A percentile compares a stretch with the other conserved stretches of the same genome.
phyloP scores from a whole-genome alignment of 2,329 filamentous ascomycete species.

The Cercospora sesami region DNA sequence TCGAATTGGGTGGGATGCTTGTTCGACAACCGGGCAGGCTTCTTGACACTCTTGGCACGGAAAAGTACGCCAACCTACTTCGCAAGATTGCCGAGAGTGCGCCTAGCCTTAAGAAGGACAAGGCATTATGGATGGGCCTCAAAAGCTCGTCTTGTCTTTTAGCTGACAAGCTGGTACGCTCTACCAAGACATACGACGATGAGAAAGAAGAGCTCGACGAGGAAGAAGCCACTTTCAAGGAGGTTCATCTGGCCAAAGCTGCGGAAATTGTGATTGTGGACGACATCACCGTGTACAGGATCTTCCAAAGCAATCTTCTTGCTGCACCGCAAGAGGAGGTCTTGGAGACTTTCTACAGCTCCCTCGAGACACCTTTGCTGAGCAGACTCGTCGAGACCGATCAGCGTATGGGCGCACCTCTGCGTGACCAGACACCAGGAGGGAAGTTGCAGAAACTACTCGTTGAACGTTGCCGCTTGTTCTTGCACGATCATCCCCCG shows the following conservation, averaged over 20 bases:
- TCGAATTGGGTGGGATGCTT: constrained; percentile 81
- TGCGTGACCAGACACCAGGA: constrained; percentile 67
- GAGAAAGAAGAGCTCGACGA: constrained; percentile 45
- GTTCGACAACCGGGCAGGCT: constrained; percentile 80
- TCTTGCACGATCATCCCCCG: constrained; percentile 77
- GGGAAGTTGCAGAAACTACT: constrained; percentile 74
- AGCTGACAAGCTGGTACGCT: constrained; percentile 72
- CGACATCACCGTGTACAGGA: constrained; percentile 82
- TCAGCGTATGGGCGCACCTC: constrained; percentile 66
- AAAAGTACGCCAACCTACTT: constrained; percentile 84
- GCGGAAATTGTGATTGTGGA: constrained; percentile 75
- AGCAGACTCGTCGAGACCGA: constrained; percentile 78
- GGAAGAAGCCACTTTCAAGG: constrained; percentile 59
- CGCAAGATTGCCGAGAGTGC: constrained; percentile 76
- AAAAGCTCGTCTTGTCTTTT: constrained; percentile 74
- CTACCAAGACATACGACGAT: constrained; percentile 54
- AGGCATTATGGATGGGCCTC: constrained; percentile 73
- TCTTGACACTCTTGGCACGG: constrained; percentile 74
- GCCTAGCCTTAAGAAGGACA: constrained; percentile 71
- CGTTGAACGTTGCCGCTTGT: constrained; percentile 83
- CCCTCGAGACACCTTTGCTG: constrained; percentile 74
- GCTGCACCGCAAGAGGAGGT: constrained; percentile 87
- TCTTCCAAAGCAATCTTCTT: constrained; percentile 82
- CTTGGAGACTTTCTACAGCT: constrained; percentile 80
- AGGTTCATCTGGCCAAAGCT: constrained; percentile 75